These are phyloP conservation scores for Usnea hakonensis DNA, from an alignment of 495 filamentous ascomycete genomes.

Conservation along the genomic window DNA sequence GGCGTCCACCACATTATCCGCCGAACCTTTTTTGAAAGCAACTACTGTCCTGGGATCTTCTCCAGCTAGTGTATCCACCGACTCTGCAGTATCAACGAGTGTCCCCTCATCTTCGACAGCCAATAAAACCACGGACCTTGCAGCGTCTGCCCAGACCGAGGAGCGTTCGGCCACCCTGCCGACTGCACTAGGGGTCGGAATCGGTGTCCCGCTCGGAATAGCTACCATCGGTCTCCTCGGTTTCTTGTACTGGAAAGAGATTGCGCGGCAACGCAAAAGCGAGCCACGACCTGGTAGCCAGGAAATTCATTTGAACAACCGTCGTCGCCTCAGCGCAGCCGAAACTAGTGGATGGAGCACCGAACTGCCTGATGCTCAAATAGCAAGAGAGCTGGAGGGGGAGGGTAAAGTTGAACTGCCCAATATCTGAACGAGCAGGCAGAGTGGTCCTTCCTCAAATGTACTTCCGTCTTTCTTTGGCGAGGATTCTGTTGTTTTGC, in stretches of 20 bases:
- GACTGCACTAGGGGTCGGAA: no score
- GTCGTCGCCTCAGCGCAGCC: neutral
- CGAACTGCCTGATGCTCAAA: neutral
- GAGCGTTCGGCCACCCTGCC: neutral
- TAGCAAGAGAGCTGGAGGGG: slow-evolving; percentile 1
- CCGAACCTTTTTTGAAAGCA: neutral
- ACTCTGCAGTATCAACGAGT: no score
- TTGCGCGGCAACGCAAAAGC: no score
- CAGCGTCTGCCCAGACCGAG: neutral
- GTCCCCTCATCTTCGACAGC: no score
- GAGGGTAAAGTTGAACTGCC: neutral
- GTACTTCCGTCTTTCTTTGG: no score
- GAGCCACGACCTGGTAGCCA: neutral
- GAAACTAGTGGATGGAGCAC: neutral
- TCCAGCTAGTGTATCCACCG: neutral
- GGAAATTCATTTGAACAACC: neutral
- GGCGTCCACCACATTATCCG: neutral
- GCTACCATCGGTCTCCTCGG: no score
- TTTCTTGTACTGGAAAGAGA: no score
- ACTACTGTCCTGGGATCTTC: neutral
- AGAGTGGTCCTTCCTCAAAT: neutral
- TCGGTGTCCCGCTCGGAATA: no score
- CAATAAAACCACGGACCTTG: neutral
- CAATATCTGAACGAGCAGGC: neutral
- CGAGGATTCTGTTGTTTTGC: no score